Evolutionary conservation across 2,329 filamentous ascomycete genomes (phyloP).

Genomic region (Pyrenophora seminiperda): DNA sequence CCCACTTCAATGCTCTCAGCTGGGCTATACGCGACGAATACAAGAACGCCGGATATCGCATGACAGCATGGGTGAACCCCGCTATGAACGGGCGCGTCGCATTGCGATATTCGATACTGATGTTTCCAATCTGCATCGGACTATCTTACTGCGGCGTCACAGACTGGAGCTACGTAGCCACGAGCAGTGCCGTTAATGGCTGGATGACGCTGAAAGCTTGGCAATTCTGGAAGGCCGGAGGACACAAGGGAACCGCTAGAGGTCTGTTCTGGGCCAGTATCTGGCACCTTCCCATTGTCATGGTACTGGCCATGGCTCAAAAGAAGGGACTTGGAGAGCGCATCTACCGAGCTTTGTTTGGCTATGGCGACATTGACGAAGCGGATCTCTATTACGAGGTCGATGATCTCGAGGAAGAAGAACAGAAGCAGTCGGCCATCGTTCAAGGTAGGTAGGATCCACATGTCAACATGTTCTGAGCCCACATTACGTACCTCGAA

Average conservation of each 20-base stretch:
- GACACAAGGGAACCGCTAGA: conserved; percentile 78
- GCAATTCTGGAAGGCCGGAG: conserved; percentile 78
- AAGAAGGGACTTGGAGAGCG: conserved; percentile 73
- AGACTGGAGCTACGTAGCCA: conserved; percentile 81
- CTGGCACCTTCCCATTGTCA: conserved; percentile 88
- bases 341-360: conserved; percentile 40
- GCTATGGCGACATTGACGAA: conserved; percentile 38
- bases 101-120: conserved; percentile 80
- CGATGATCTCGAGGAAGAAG: conserved; percentile 32
- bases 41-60: conserved; percentile 67
- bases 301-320: conserved; percentile 87
- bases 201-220: conserved; percentile 85
- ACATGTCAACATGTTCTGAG: neutral
- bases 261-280: conserved; percentile 96
- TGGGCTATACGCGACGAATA: conserved; percentile 92
- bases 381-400: conserved; percentile 44
- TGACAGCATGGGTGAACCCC: conserved; percentile 87
- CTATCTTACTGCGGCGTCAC: conserved; percentile 82
- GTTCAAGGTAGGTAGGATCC: conserved; percentile 14
- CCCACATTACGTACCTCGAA: neutral
- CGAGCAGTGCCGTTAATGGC: conserved; percentile 79
- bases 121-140: conserved; percentile 83
- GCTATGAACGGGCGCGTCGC: conserved; percentile 84
- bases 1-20: conserved; percentile 94
- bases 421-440: conserved; percentile 17